Evolutionary conservation across 495 filamentous ascomycete species (phyloP), one percentile per base, ranked within the genome.

Genomic region (Cetradonia linearis): DNA sequence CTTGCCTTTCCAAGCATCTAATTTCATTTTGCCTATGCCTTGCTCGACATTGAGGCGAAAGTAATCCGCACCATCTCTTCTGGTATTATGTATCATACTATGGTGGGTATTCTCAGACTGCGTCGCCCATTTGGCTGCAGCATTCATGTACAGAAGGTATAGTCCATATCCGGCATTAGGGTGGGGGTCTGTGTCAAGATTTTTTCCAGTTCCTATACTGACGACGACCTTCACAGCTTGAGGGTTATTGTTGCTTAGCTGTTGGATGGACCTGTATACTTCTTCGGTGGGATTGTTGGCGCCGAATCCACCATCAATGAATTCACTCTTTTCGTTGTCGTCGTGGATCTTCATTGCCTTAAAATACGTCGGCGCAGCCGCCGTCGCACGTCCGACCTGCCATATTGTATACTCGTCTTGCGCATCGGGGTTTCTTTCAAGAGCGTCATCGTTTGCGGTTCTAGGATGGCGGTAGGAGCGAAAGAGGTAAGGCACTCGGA

Each of bases 331-430:
- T 11, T 52, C 56, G 36, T 64, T 47, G 6, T 56, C 63, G 10
- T 60, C 56, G 20, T 57, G 58, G 30, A 72, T 36, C 27, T 61
- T 59, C 13, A 70, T 65, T 1, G 70, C 52, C 36, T 78, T 71
- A 65, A 81, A 81, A 63, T 76, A 80, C 37, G 76, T 72, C 1
- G 78, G 75, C 1, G 78, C 78, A 1, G 78, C 78, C 8, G 73
- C 74, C 1, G 78, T 80, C 16, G 78, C 78, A 13, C 78, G 69
- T 0, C 76, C 78, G 1, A 79, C 74, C 61, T 78, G 59, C 76
- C 76, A 81, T 40, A 81, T 75, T 1, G 64, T 63, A 13, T 76
- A 48, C 10, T 66, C 58, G 55, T 73, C 31, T 28, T 28, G 18
- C 34, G 30, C 55, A 34, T 47, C 36, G 36, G 64, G 46, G 30